phyloP scores from a whole-genome alignment of 345 rosid genomes.

The Trapa bicornis region DNA sequence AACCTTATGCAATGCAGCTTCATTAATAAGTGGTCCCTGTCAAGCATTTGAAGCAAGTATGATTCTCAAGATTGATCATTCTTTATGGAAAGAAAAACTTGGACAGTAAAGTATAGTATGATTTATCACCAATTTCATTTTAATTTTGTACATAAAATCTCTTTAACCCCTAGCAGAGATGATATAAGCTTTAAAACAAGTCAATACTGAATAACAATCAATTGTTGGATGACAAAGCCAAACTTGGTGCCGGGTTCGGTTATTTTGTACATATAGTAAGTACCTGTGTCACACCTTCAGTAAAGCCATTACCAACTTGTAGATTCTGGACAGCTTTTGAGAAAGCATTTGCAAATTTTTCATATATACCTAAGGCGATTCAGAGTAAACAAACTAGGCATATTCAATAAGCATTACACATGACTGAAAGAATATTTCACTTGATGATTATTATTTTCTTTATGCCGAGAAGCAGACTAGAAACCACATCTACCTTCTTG shows the following conservation, averaged over 20 bases:
- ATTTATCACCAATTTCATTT: background rate
- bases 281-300: conserved; percentile 71
- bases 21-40: conserved; percentile 96
- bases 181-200: background rate
- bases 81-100: background rate
- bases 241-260: background rate
- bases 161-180: background rate
- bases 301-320: conserved; percentile 94
- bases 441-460: background rate
- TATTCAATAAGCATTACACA: background rate
- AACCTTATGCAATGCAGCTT: conserved; percentile 85
- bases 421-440: background rate
- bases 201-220: background rate
- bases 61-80: background rate
- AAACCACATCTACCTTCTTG: conserved; percentile 62
- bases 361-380: conserved; percentile 67
- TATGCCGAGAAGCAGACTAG: background rate
- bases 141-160: background rate
- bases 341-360: conserved; percentile 72
- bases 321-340: conserved; percentile 73
- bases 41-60: conserved; percentile 8
- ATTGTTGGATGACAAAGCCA: background rate
- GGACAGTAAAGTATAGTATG: background rate
- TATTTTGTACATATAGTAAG: background rate
- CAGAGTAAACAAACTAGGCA: background rate